These are phyloP conservation scores for Solanum peruvianum DNA, from an alignment of 257 asterid species.

Conservation along the genomic window DNA sequence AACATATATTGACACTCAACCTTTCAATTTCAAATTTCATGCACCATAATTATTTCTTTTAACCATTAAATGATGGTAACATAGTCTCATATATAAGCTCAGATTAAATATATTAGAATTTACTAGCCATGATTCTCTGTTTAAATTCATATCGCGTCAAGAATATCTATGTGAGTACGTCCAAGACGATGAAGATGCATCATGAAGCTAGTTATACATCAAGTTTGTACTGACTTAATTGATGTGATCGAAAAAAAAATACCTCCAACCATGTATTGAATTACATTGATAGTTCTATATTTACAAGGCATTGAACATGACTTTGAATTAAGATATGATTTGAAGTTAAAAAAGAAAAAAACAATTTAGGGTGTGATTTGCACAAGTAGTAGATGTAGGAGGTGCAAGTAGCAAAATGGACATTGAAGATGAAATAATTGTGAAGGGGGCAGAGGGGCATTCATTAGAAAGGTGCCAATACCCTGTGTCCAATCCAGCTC, in stretches of 20 bases:
- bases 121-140: neutral
- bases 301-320: neutral
- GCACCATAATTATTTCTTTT: neutral
- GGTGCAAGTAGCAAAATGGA: neutral
- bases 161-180: neutral
- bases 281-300: neutral
- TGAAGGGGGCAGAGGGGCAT: conserved; percentile 1
- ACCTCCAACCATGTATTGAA: neutral
- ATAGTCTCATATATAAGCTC: neutral
- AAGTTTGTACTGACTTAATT: rapidly evolving
- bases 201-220: neutral
- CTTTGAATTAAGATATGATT: neutral
- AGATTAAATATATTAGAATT: neutral
- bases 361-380: neutral
- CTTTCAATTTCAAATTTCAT: neutral
- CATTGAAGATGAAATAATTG: neutral
- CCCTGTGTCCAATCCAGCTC: conserved; percentile 14
- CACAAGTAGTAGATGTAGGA: neutral
- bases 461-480: conserved; percentile 1
- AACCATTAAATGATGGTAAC: neutral
- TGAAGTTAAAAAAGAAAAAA: neutral
- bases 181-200: neutral
- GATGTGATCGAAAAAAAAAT: neutral
- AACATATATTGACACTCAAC: neutral
- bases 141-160: neutral